These are phyloP conservation scores for Scleroderma bovista DNA, from an alignment of 768 basidiomycete species.

Conservation along the genomic window DNA sequence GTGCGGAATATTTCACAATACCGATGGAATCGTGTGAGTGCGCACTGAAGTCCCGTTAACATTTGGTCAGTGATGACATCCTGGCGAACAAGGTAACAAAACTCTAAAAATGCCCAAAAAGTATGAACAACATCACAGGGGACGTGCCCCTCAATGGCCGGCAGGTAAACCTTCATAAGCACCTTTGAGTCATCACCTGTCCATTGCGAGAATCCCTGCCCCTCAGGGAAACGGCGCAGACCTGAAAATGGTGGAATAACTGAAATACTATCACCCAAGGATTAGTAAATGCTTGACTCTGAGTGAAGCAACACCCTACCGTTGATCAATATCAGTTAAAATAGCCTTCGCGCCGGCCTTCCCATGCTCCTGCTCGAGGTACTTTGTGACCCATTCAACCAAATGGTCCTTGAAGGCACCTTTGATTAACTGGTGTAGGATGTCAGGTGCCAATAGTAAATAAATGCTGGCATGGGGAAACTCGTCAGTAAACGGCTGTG, in stretches of 20 bases:
- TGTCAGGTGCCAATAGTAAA: conserved; percentile 1
- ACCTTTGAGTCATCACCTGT: conserved; percentile 35
- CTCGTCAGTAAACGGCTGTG: conserved; percentile 28
- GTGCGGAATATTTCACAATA: not conserved
- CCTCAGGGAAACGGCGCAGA: conserved; percentile 20
- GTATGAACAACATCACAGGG: not conserved
- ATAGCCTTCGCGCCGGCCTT: conserved; percentile 18
- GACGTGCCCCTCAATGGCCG: not conserved
- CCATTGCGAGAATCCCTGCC: conserved; percentile 30
- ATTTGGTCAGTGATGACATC: not conserved
- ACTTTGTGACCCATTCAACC: conserved; percentile 31
- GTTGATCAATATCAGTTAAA: conserved; percentile 30
- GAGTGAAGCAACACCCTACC: conserved; percentile 20
- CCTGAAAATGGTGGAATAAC: conserved; percentile 11
- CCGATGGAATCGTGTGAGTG: not conserved
- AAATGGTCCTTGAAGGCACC: conserved; percentile 39
- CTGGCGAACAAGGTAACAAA: not conserved
- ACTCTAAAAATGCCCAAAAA: not conserved
- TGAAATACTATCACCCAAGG: conserved; percentile 7
- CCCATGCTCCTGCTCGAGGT: conserved; percentile 17
- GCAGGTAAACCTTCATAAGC: conserved; percentile 26
- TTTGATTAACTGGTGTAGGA: conserved; percentile 35
- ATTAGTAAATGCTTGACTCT: not conserved
- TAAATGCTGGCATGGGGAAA: conserved; percentile 24
- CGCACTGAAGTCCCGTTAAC: not conserved